phyloP scores from a whole-genome alignment of 352 stramenopile genomes.

The Globisporangium uncinulatum region DNA sequence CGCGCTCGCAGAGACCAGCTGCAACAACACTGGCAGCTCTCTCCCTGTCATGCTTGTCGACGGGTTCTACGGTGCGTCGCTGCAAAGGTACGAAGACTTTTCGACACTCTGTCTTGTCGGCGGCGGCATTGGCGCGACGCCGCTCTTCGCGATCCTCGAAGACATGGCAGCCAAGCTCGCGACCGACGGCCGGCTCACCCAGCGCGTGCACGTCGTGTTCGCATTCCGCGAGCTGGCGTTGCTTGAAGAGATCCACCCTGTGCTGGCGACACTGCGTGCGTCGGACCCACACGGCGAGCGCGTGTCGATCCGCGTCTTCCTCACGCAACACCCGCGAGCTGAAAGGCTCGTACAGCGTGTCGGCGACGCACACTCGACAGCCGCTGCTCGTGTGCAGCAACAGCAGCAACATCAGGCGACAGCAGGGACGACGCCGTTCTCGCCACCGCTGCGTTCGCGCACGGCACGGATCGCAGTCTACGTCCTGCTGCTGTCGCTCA shows the following conservation, averaged over 20 bases:
- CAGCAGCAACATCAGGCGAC: background rate
- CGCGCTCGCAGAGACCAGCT: slow-evolving; percentile 18
- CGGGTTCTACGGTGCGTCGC: slow-evolving; percentile 44
- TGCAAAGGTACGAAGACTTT: slow-evolving; percentile 37
- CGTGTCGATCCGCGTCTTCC: slow-evolving; percentile 24
- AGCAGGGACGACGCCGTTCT: slow-evolving; percentile 15
- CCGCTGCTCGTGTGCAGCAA: background rate
- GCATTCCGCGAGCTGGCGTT: slow-evolving; percentile 33
- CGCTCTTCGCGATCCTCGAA: slow-evolving; percentile 47
- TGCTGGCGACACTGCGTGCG: slow-evolving; percentile 22
- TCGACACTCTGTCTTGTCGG: slow-evolving; percentile 36
- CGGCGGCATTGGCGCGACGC: slow-evolving; percentile 46
- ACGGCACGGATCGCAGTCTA: slow-evolving; percentile 23
- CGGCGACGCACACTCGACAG: slow-evolving; percentile 21
- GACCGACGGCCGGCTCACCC: slow-evolving; percentile 4
- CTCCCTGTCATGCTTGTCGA: slow-evolving; percentile 44
- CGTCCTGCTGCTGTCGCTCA: slow-evolving; percentile 17
- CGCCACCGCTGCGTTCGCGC: slow-evolving; percentile 26
- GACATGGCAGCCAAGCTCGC: slow-evolving; percentile 25
- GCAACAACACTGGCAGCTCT: background rate
- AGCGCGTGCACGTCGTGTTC: slow-evolving; percentile 36
- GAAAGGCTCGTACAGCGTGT: slow-evolving; percentile 16
- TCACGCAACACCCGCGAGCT: slow-evolving; percentile 24
- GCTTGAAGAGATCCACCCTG: slow-evolving; percentile 31
- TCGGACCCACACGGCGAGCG: slow-evolving; percentile 18